Base-by-base conservation (phyloP, 2,329 filamentous ascomycete species). In the Ceratocystis ficicola region DNA sequence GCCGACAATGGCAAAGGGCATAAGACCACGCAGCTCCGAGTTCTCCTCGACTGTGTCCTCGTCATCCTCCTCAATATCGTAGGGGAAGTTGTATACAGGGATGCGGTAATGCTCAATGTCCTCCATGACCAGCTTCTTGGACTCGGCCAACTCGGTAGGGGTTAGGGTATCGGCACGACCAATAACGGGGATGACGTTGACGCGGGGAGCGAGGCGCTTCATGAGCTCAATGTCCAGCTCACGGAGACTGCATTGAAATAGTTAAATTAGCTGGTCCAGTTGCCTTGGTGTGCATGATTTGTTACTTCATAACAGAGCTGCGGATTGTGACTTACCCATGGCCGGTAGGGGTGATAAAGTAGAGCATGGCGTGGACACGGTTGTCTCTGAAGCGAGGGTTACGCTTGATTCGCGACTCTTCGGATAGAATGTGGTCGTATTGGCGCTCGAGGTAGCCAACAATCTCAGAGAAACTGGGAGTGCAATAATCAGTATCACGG, bases 401-500 rank as follows among this genome's bases (percentile, higher is more conserved):
- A 91, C 94, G 94, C 89, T 99, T 99, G 83, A 99, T 99, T 82
- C 94, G 90, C 73, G 94, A 97, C 81, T 99, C 94, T 81, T 97
- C 93, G 69, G 94, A 93, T 72, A 99, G 85, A 82, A 99, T 97
- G 76, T 97, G 92, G 78, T 99, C 94, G 78, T 97, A 97, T 85
- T 99, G 93, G 80, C 93, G 86, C 83, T 99, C 94, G 73, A 99
- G 89, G 79, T 95, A 96, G 72, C 92, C 93, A 72, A 96, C 92
- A 73, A 99, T 99, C 79, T 97, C 94, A 72, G 88, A 88, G 77
- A 99, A 99, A 80, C 91, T 95, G 64, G 1, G 62, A 64, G 15
- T 41, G 8, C 17, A n/a, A 3, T 32, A 41, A 25, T 60, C 15
- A 63, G 57, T 17, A 36, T 46, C 2, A 20, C 1, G 5, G 25